These are phyloP conservation scores for Pleurotus tuber-regium DNA, from an alignment of 768 basidiomycete genomes.

Conservation along the genomic window DNA sequence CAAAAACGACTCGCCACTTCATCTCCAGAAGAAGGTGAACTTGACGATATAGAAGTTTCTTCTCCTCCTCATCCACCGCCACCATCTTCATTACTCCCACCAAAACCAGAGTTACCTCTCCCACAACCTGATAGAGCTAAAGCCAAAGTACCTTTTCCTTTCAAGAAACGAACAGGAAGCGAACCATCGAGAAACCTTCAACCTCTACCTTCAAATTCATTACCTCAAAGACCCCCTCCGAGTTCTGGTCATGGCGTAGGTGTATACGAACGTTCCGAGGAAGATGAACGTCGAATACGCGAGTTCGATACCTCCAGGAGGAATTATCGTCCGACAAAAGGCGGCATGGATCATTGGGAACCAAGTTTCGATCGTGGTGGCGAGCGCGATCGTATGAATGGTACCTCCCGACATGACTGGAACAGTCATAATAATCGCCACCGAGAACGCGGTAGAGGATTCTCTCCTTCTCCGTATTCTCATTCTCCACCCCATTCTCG, in stretches of 20 bases:
- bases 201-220: conserved; percentile 11
- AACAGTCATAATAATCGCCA: too few relatives aligned
- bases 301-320: conserved; percentile 33
- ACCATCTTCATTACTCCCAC: conserved; percentile 14
- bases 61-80: too few relatives aligned
- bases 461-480: conserved; percentile 24
- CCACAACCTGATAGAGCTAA: conserved; percentile 34
- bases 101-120: conserved; percentile 17
- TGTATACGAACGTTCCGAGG: conserved; percentile 40
- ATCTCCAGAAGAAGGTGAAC: conserved; percentile 81
- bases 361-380: conserved; percentile 21
- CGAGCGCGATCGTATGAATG: conserved; percentile 17
- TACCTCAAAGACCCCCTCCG: too few relatives aligned
- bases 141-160: conserved; percentile 68
- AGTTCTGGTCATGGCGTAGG: too few relatives aligned
- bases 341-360: conserved; percentile 37
- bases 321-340: conserved; percentile 1
- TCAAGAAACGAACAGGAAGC: conserved; percentile 51
- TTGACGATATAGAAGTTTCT: conserved; percentile 63
- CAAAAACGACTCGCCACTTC: conserved; percentile 58
- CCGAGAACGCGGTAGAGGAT: too few relatives aligned
- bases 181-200: conserved; percentile 22
- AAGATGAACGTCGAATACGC: conserved; percentile 41
- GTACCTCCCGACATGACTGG: too few relatives aligned
- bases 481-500: conserved; percentile 34